Conservation (phyloP, 352 stramenopile genomes). For the Phytophthora cryptogea region DNA sequence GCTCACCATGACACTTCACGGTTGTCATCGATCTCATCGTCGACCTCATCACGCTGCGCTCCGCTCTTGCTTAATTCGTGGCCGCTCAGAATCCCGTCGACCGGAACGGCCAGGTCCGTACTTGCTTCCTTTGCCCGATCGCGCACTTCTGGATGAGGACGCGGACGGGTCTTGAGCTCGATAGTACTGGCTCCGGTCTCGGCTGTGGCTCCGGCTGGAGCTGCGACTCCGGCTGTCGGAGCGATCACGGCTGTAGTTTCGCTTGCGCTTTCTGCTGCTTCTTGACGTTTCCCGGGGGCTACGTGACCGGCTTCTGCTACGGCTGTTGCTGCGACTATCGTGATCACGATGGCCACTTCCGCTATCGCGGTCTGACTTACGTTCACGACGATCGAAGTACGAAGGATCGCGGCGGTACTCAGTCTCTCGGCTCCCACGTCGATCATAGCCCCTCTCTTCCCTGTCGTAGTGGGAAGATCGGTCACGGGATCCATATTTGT, state of each 20-base stretch:
- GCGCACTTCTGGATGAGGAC: slow-evolving; percentile 16
- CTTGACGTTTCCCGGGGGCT: slow-evolving; percentile 35
- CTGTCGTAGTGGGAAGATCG: slow-evolving; percentile 30
- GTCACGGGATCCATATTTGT: slow-evolving; percentile 35
- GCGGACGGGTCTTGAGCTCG: slow-evolving; percentile 28
- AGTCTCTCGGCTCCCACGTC: slow-evolving; percentile 38
- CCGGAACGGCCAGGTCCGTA: slow-evolving; percentile 12
- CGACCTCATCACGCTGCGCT: slow-evolving; percentile 25
- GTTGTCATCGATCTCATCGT: neutral
- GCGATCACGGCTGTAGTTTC: slow-evolving; percentile 35
- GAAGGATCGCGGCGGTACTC: slow-evolving; percentile 41
- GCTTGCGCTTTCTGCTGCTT: slow-evolving; percentile 44
- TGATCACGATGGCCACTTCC: slow-evolving; percentile 19
- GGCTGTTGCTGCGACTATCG: slow-evolving; percentile 43
- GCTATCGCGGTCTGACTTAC: slow-evolving; percentile 26
- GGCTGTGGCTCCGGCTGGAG: slow-evolving; percentile 50
- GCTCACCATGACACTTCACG: slow-evolving; percentile 11
- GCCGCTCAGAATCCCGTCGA: slow-evolving; percentile 24
- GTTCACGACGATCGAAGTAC: slow-evolving; percentile 40
- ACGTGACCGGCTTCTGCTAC: slow-evolving; percentile 41
- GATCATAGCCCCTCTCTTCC: slow-evolving; percentile 43
- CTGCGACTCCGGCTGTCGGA: slow-evolving; percentile 49
- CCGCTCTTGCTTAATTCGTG: slow-evolving; percentile 40
- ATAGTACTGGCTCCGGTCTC: slow-evolving; percentile 34
- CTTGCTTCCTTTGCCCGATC: slow-evolving; percentile 24